A percentile compares a stretch with the other conserved stretches of the same genome.
Conservation (phyloP, 441 rosid species). For the Bruguiera hainesii region DNA sequence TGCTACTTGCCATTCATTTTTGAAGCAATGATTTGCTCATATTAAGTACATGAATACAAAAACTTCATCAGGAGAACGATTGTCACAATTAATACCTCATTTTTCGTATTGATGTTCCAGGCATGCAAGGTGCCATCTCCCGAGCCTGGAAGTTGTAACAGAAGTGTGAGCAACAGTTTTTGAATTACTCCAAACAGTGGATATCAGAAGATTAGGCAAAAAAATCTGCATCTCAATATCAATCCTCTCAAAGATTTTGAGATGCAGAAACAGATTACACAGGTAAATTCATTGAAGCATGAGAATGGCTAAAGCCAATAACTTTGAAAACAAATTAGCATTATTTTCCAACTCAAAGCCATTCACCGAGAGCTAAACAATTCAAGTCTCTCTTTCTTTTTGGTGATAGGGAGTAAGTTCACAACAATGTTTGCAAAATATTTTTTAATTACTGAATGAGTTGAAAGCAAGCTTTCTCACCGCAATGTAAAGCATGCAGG, state of each 20-base stretch:
- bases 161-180: background rate
- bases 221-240: background rate
- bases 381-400: background rate
- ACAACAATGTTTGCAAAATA: background rate
- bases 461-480: background rate
- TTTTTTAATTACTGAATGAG: constrained; percentile 2
- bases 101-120: constrained; percentile 68
- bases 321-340: background rate
- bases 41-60: background rate
- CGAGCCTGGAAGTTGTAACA: constrained; percentile 46
- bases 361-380: background rate
- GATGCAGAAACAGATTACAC: background rate
- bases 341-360: background rate
- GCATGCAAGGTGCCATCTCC: constrained; percentile 92
- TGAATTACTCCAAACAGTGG: too few relatives aligned
- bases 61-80: background rate
- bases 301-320: background rate
- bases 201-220: background rate
- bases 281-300: too few relatives aligned
- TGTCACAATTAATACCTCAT: constrained; percentile 52
- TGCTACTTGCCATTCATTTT: background rate
- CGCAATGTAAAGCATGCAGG: background rate
- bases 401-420: background rate
- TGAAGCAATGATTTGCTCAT: background rate
- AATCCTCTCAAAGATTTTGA: background rate